Base-by-base conservation (phyloP, 2,329 filamentous ascomycete genomes). In the Fonsecaea nubica region DNA sequence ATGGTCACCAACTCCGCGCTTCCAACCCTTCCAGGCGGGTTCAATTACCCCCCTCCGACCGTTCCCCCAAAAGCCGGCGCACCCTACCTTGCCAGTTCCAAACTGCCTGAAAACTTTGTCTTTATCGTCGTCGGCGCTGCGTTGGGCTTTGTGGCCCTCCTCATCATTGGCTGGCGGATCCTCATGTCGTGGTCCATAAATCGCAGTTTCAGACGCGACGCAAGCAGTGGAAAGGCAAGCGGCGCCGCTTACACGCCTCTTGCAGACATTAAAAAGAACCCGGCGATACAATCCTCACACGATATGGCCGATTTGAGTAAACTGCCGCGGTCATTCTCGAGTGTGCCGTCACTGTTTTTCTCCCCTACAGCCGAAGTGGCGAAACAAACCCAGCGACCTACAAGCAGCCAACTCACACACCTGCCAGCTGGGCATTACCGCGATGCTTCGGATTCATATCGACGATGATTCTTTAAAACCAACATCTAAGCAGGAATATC, bases 121-220 rank as follows among this genome's bases (percentile, higher is more conserved):
- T 99, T 99, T 81, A 99, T 99, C 74, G 90, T 89, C 25, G 95
- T 98, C 0, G 95, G 95, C 54, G 91, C 93, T 32, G 90, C 92
- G 33, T 86, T 99, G 6, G 95, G 92, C 15, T 90, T 93, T 71
- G 87, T 97, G 70, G 92, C 89, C 10, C 82, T 92, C 8, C 89
- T 88, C n/a, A 87, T 98, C 53, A 84, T 99, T 12, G 84, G 90
- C 65, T 99, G 95, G 95, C 92, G 94, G 67, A 89, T 85, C 58
- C 86, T 97, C 63, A 89, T 97, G 66, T 93, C 92, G 67, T 96
- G 92, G 86, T 90, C 94, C 50, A 87, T 99, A 65, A 94, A 97
- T 79, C 91, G 94, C 66, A 95, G 91, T 40, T 93, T 98, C 65
- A 91, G 92, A 76, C 90, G 90, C 71, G 92, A 94, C 58, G 91